These are phyloP conservation scores for Saccharomycopsis guyanensis DNA, from an alignment of 805 yeast species.

Conservation along the genomic window DNA sequence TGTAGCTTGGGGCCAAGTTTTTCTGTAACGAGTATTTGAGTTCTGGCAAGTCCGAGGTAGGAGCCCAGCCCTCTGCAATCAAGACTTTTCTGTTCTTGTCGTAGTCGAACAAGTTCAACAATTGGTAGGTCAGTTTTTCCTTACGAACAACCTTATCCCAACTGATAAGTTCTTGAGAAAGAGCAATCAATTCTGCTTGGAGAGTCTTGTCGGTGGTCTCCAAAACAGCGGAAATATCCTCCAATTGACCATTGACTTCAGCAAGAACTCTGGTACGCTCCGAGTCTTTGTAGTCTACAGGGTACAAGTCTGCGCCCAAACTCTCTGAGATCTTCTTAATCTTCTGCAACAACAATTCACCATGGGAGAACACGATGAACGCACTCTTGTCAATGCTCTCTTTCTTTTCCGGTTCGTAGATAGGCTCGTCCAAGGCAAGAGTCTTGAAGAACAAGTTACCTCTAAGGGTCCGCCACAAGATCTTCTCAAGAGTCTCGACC, in stretches of 20 bases:
- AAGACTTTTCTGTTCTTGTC: slow-evolving; percentile 59
- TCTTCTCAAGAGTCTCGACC: slow-evolving; percentile 52
- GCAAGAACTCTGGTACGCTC: slow-evolving; percentile 33
- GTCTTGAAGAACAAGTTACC: slow-evolving; percentile 62
- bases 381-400: slow-evolving; percentile 46
- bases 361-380: slow-evolving; percentile 65
- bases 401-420: slow-evolving; percentile 49
- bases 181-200: slow-evolving; percentile 57
- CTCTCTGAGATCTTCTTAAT: slow-evolving; percentile 63
- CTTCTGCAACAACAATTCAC: slow-evolving; percentile 51
- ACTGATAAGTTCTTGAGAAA: slow-evolving; percentile 49
- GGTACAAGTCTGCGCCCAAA: slow-evolving; percentile 54
- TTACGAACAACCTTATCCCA: slow-evolving; percentile 50
- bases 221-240: slow-evolving; percentile 43
- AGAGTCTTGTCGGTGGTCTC: slow-evolving; percentile 45
- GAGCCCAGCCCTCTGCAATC: slow-evolving; percentile 73
- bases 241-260: slow-evolving; percentile 33
- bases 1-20: slow-evolving; percentile 27
- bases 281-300: slow-evolving; percentile 38
- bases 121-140: slow-evolving; percentile 51
- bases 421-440: slow-evolving; percentile 45
- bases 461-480: slow-evolving; percentile 67
- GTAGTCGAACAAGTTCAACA: slow-evolving; percentile 59
- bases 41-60: slow-evolving; percentile 41
- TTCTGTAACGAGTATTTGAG: slow-evolving; percentile 40